Evolutionary conservation across 228 moss, liverwort and hornwort species (phyloP).

Genomic region (Sphagnum magellanicum): DNA sequence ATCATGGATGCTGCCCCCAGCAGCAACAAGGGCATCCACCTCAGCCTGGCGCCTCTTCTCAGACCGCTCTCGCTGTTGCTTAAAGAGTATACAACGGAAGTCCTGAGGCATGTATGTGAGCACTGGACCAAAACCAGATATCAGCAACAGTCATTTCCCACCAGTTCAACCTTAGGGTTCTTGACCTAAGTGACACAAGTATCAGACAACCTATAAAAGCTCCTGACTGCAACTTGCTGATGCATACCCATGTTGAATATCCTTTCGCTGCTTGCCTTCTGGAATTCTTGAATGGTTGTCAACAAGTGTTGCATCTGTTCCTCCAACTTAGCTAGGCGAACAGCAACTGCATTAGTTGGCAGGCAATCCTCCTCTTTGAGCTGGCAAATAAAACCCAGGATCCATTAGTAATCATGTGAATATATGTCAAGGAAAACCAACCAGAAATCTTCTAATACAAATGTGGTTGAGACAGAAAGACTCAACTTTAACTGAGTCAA

Average conservation of each 20-base stretch:
- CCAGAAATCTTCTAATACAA: too few relatives aligned
- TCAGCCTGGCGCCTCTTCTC: conserved; percentile 78
- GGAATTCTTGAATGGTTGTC: conserved; percentile 52
- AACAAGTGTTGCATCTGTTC: conserved; percentile 40
- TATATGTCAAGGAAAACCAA: too few relatives aligned
- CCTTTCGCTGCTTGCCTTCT: conserved; percentile 69
- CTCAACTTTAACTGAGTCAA: neutral
- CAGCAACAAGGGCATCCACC: conserved; percentile 63
- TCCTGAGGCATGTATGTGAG: conserved; percentile 99
- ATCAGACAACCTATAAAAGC: too few relatives aligned
- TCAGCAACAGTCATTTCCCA: too few relatives aligned
- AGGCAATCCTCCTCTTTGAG: conserved; percentile 47
- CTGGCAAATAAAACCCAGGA: conserved; percentile 15
- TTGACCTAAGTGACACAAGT: too few relatives aligned
- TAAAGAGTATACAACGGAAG: conserved; percentile 67
- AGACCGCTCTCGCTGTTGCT: conserved; percentile 92
- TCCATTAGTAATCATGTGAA: too few relatives aligned
- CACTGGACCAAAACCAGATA: conserved; percentile 34
- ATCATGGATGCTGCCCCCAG: conserved; percentile 75
- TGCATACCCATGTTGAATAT: conserved; percentile 81
- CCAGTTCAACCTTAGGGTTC: too few relatives aligned
- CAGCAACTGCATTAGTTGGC: conserved; percentile 27
- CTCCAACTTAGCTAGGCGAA: conserved; percentile 46
- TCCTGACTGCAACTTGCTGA: neutral
- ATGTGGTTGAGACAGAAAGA: too few relatives aligned